phyloP scores from a whole-genome alignment of 2,329 filamentous ascomycete genomes.

The Scedosporium apiospermum region DNA sequence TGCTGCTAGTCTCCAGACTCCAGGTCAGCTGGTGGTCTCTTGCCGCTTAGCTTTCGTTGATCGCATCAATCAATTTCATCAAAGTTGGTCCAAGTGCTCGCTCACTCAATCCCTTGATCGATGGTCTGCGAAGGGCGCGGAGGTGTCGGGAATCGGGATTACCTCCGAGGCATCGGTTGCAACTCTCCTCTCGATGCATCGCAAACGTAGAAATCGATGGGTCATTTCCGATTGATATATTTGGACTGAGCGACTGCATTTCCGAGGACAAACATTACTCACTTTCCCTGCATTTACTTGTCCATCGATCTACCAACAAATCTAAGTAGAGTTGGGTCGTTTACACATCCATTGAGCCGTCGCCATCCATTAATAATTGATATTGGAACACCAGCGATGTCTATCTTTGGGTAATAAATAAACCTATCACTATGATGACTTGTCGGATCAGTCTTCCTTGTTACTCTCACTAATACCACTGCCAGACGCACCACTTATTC shows the following conservation, averaged over 20 bases:
- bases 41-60: not conserved
- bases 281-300: too few relatives aligned
- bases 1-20: not conserved
- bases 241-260: too few relatives aligned
- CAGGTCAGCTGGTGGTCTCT: not conserved
- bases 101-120: not conserved
- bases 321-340: too few relatives aligned
- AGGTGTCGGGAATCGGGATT: not conserved
- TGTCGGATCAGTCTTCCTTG: not conserved
- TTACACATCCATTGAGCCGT: too few relatives aligned
- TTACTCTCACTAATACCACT: conserved; percentile 1
- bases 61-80: not conserved
- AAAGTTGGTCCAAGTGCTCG: not conserved
- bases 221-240: too few relatives aligned
- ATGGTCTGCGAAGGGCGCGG: not conserved
- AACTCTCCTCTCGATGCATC: too few relatives aligned
- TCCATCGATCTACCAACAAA: too few relatives aligned
- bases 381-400: not conserved
- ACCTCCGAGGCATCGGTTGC: not conserved
- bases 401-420: not conserved
- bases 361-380: too few relatives aligned
- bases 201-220: too few relatives aligned
- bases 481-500: conserved; percentile 45
- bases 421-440: not conserved
- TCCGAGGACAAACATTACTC: too few relatives aligned